Evolutionary conservation across 495 filamentous ascomycete species (phyloP), one percentile per base, ranked within the genome.

Genomic region (Amniculicola lignicola): DNA sequence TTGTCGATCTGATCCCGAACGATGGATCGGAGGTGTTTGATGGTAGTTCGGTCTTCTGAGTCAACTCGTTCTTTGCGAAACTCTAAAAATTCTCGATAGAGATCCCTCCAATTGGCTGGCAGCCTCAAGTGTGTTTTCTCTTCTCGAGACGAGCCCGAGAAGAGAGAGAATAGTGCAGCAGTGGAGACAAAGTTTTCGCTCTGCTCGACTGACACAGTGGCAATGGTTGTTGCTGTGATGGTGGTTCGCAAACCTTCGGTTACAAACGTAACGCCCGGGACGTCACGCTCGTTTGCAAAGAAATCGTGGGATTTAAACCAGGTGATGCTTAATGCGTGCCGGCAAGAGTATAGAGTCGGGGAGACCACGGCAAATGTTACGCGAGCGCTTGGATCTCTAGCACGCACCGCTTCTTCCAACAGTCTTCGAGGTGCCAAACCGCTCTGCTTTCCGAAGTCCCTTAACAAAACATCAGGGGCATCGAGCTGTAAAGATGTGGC

Each of bases 171-270:
- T 12, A 97, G 71, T 15, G 84, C 89, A 19, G 82, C 75, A 1
- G 91, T 95, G 3, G 88, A 88, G 37, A 95, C 80, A 61, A 83
- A 96, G 7, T 82, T 81, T 68, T 96, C 90, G 7, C 92, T 90
- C 66, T 98, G 93, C 57, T 82, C 81, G 1, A 75, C 39, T 38
- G 86, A 86, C 0, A 89, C 84, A 9, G 90, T 86, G n/a, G 89
- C 82, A 35, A 94, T 67, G 0, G 78, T 73, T 11, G 73, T 75
- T 90, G 95, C 95, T 29, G 83, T 85, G 49, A 90, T 79, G 46
- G 70, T 75, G 2, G 74, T 55, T 40, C 70, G 74, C n/a, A 69
- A 19, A 33, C 29, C 73, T 35, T 74, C 70, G 47, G 74, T n/a
- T n/a, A n/a, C n/a, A n/a, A n/a, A 72, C 0, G 68, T 67, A 24